These are phyloP conservation scores for Porcisia deanei DNA, from an alignment of 208 protist species.

Conservation along the genomic window DNA sequence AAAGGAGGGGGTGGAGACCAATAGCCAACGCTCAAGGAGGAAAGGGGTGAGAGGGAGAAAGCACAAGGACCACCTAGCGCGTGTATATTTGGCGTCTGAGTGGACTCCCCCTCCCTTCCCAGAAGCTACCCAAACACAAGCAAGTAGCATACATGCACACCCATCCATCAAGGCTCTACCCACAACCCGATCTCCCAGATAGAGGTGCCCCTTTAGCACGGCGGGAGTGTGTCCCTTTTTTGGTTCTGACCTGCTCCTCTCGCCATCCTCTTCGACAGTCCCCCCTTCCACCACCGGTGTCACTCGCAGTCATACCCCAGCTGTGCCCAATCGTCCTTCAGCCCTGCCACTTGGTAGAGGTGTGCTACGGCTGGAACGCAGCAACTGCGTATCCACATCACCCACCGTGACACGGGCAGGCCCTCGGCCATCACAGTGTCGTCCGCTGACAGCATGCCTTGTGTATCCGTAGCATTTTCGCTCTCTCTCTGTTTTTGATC, in stretches of 20 bases:
- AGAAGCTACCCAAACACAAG: background rate
- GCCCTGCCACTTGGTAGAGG: conserved; percentile 19
- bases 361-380: conserved; percentile 30
- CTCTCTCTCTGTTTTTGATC: background rate
- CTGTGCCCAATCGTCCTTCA: conserved; percentile 21
- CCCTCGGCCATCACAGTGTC: conserved; percentile 5
- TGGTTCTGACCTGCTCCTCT: background rate
- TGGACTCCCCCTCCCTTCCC: no score
- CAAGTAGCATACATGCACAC: background rate
- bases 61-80: background rate
- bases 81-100: background rate
- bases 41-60: background rate
- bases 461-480: background rate
- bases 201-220: background rate
- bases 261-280: background rate
- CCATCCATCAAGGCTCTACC: background rate
- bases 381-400: conserved; percentile 20
- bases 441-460: background rate
- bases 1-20: no score
- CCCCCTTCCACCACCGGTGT: background rate
- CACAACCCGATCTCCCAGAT: background rate
- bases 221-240: no score
- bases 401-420: conserved; percentile 2
- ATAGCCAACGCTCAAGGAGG: background rate
- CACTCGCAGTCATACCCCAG: conserved; percentile 5